Evolutionary conservation across 345 rosid genomes (phyloP), one percentile per base, ranked within the genome.

Genomic region (Anastatica hierochuntica): DNA sequence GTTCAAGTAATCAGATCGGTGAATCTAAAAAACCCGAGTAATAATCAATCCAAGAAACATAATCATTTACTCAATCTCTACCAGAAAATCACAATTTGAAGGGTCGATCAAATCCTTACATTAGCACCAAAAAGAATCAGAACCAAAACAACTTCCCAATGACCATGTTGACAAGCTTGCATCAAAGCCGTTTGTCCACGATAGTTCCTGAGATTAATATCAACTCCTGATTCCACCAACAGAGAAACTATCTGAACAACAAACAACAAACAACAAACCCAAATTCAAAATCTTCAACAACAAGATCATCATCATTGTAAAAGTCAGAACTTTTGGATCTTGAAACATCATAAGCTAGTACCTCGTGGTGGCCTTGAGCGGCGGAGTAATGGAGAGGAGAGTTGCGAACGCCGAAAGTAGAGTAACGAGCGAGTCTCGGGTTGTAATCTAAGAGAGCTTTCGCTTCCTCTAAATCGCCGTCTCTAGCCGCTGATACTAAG

Each of bases 151-250:
- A 83, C 98, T 68, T 92, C 95, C 98, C 97, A 92, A 60, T 92
- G 95, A 62, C 98, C 97, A 76, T 88, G 74, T 62, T 92, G 95
- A 79, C 98, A 85, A 64, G 98, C 97, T 81, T 92, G 98, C 95
- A 92, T 92, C 82, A 92, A 70, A 64, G 98, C 95, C 40, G 95
- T 92, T 97, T 90, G 98, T 53, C 98, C 98, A 17, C 98, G 92
- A 61, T 92, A 92, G 68, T 90, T 90, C 77, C 88, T 73, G 75
- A 90, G 81, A 73, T 90, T 90, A 55, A 90, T 88, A 71, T 90
- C 98, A 56, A 84, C 95, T 52, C 98, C 98, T 52, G 98, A 90
- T 75, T 87, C 95, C 1, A 90, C 81, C 88, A 90, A 57, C 67
- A 90, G 80, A 44, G 88, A 78, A 59, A 92, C 98, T 49, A 92